phyloP scores from a whole-genome alignment of 2,329 filamentous ascomycete genomes.

The Colletotrichum nymphaeae region DNA sequence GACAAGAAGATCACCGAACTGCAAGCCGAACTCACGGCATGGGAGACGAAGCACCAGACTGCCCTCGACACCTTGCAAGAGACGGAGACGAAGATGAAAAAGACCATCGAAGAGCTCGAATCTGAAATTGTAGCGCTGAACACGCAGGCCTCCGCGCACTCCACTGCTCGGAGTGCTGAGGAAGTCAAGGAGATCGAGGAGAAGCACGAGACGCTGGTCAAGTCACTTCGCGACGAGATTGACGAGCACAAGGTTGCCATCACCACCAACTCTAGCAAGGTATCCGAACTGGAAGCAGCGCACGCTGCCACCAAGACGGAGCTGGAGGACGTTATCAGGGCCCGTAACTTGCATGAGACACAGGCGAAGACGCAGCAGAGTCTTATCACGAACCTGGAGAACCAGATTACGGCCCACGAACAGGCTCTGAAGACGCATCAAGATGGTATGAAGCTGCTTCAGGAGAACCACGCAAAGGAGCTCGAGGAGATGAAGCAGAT shows the following conservation, averaged over 20 bases:
- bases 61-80: slow-evolving; percentile 77
- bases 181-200: slow-evolving; percentile 60
- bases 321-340: slow-evolving; percentile 73
- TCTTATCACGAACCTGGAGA: slow-evolving; percentile 64
- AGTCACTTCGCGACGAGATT: slow-evolving; percentile 77
- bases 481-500: slow-evolving; percentile 59
- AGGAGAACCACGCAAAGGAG: slow-evolving; percentile 61
- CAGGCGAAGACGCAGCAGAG: slow-evolving; percentile 59
- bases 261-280: slow-evolving; percentile 73
- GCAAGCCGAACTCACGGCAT: slow-evolving; percentile 76
- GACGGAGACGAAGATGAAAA: slow-evolving; percentile 78
- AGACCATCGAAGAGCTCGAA: slow-evolving; percentile 81
- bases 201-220: slow-evolving; percentile 70
- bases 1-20: slow-evolving; percentile 72
- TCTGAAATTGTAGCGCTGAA: slow-evolving; percentile 64
- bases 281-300: slow-evolving; percentile 79
- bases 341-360: slow-evolving; percentile 62
- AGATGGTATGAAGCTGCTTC: slow-evolving; percentile 61
- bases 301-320: slow-evolving; percentile 75
- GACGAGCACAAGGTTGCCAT: slow-evolving; percentile 84
- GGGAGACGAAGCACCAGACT: slow-evolving; percentile 81
- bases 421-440: slow-evolving; percentile 66
- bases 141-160: slow-evolving; percentile 58
- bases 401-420: slow-evolving; percentile 70
- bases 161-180: slow-evolving; percentile 51